These are phyloP conservation scores for Pyrenochaeta sp. DNA, from an alignment of 2,329 filamentous ascomycete species.

Conservation along the genomic window DNA sequence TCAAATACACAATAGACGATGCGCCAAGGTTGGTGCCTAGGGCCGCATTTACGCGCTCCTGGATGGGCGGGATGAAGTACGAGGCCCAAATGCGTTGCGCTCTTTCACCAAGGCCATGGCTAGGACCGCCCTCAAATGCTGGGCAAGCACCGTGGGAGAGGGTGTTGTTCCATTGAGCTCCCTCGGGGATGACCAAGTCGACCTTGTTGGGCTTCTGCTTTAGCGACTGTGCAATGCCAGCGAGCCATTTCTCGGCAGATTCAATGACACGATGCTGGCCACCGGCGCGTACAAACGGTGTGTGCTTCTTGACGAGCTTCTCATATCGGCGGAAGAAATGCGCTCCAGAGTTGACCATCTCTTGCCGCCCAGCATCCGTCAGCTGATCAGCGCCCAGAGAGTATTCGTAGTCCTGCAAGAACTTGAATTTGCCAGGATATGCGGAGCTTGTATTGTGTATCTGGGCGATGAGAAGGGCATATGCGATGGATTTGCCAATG, in stretches of 20 bases:
- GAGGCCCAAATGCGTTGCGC: conserved; percentile 66
- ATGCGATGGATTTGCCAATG: conserved; percentile 67
- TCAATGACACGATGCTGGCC: conserved; percentile 74
- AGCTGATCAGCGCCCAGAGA: conserved; percentile 73
- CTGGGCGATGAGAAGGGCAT: conserved; percentile 68
- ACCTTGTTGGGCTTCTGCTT: conserved; percentile 51
- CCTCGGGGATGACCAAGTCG: conserved; percentile 74
- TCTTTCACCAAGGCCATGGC: conserved; percentile 56
- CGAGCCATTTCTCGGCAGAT: conserved; percentile 77
- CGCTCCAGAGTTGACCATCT: conserved; percentile 77
- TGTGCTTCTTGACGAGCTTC: conserved; percentile 62
- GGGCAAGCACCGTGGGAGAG: conserved; percentile 77
- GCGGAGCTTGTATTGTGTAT: conserved; percentile 66
- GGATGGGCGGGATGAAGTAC: conserved; percentile 72
- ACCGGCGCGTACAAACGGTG: conserved; percentile 76
- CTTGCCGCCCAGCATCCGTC: conserved; percentile 70
- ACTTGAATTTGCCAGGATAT: conserved; percentile 71
- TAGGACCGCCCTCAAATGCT: conserved; percentile 69
- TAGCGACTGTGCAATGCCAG: conserved; percentile 70
- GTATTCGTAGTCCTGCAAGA: conserved; percentile 76
- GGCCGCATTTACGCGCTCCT: conserved; percentile 71
- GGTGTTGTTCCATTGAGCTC: conserved; percentile 75
- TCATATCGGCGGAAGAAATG: conserved; percentile 79
- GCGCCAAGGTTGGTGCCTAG: conserved; percentile 72
- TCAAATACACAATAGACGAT: conserved; percentile 72